phyloP scores from a whole-genome alignment of 192 early-diverging fungal species.

The Entophlyctis helioformis region DNA sequence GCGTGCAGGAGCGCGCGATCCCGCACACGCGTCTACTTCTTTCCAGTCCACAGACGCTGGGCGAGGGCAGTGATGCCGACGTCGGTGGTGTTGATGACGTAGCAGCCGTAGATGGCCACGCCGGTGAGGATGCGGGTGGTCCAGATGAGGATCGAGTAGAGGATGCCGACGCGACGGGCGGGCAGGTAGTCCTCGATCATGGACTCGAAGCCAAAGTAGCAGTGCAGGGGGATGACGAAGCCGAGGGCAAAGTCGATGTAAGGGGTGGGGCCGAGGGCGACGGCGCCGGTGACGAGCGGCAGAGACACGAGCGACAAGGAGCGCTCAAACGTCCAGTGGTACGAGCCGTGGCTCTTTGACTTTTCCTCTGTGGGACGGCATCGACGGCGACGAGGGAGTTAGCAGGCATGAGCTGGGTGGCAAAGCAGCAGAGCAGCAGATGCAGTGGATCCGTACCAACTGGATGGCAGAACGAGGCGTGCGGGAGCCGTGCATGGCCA shows the following conservation, averaged over 20 bases:
- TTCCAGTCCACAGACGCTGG: slow-evolving; percentile 75
- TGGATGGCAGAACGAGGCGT: too few species aligned
- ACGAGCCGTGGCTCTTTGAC: slow-evolving; percentile 62
- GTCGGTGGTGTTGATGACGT: slow-evolving; percentile 92
- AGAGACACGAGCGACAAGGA: slow-evolving; percentile 60
- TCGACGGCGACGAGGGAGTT: too few species aligned
- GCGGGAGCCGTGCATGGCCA: too few species aligned
- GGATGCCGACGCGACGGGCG: slow-evolving; percentile 40
- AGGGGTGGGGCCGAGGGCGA: slow-evolving; percentile 69
- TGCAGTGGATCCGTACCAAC: too few species aligned
- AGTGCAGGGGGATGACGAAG: slow-evolving; percentile 81
- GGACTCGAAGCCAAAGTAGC: slow-evolving; percentile 73
- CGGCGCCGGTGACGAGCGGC: slow-evolving; percentile 66
- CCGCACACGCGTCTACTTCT: slow-evolving; percentile 21
- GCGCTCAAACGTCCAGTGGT: slow-evolving; percentile 96
- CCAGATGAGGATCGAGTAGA: slow-evolving; percentile 53
- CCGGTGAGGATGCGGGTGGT: slow-evolving; percentile 59
- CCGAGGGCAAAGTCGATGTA: slow-evolving; percentile 83
- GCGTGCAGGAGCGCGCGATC: too few species aligned
- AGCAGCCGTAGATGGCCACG: slow-evolving; percentile 69
- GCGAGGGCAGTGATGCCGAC: slow-evolving; percentile 86
- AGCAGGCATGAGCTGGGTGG: too few species aligned
- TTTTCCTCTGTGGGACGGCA: too few species aligned
- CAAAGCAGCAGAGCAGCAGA: too few species aligned
- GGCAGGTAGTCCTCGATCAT: slow-evolving; percentile 75